Base-by-base conservation (phyloP, 345 rosid species). In the Corchorus olitorius region DNA sequence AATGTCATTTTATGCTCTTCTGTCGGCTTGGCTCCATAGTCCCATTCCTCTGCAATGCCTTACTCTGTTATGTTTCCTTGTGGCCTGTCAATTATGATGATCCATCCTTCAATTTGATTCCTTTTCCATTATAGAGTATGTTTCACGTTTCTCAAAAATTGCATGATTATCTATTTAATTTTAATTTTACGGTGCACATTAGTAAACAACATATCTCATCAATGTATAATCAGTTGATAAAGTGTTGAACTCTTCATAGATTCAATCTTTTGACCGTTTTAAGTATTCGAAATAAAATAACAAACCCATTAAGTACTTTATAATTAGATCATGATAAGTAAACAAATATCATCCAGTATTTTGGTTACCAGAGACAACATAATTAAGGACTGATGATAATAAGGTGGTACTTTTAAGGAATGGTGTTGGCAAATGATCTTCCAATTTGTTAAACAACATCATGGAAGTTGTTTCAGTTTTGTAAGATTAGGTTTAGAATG, bases 31-130 rank as follows among this genome's bases (percentile, higher is more conserved):
- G 17, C 39, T 27, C 39, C 37, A 19, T 39, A 6, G 43, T 39
- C 43, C 22, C 8, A 20, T 9, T 4, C 63, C 13, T 58, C 15
- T 22, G 63, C 63, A 6, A 11, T 20, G 11, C 35, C 4, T 39
- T 3, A 39, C 43, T 39, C 43, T 39, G 7, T 52, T 50, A 5
- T 50, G 4, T 17, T 50, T 50, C 54, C 4, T 16, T 50, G 54
- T 12, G 54, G 54, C 27, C 27, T 27, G 27, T 39, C 43, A 20
- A 22, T 59, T 12, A 59, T 22, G 34, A 58, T 58, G 63, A 59
- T 27, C 37, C 63, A 59, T 27, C 37, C 63, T 27, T 59, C 61
- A 56, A 56, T 56, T 55, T 56, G 33, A 56, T 56, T n/a, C 61
- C 60, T 19, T 55, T n/a, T 56, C 61, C 22, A 8, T 20, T 56